Percentiles rank a stretch among this genome's conserved stretches.
Conservation (phyloP, 176 grass and related monocot species). For the Leersia perrieri region DNA sequence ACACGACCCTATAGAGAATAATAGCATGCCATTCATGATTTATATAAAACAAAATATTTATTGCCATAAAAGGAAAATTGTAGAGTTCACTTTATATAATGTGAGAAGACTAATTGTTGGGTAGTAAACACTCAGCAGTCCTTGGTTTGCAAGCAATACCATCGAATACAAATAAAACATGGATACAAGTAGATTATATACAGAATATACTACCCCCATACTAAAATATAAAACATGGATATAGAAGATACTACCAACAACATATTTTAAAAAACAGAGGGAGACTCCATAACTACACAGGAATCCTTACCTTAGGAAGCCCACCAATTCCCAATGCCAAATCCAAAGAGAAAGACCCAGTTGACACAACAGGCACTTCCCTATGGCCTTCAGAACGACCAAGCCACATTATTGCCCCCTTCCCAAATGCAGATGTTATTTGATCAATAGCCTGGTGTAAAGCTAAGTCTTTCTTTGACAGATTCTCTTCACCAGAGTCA, state of each 20-base stretch:
- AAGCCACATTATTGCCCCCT: constrained; percentile 99
- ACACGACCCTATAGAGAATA: constrained; percentile 71
- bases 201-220: too few relatives aligned
- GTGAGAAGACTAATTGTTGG: background rate
- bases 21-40: background rate
- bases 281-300: background rate
- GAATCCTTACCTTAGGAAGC: constrained; percentile 79
- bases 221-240: background rate
- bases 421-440: constrained; percentile 80
- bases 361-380: constrained; percentile 87
- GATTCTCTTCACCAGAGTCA: constrained; percentile 73
- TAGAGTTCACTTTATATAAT: background rate
- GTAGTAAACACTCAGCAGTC: background rate
- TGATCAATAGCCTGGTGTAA: constrained; percentile 96
- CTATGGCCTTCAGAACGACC: constrained; percentile 66
- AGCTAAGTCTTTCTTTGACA: constrained; percentile 88
- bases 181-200: background rate
- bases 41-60: constrained; percentile 15
- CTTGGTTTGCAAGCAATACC: background rate
- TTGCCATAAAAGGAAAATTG: background rate
- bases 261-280: too few relatives aligned
- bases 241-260: background rate
- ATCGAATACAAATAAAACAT: background rate
- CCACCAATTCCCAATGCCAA: constrained; percentile 84
- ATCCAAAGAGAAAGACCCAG: constrained; percentile 87